Conservation (phyloP, 116 monocot species). For the Papilionanthe hybrid region DNA sequence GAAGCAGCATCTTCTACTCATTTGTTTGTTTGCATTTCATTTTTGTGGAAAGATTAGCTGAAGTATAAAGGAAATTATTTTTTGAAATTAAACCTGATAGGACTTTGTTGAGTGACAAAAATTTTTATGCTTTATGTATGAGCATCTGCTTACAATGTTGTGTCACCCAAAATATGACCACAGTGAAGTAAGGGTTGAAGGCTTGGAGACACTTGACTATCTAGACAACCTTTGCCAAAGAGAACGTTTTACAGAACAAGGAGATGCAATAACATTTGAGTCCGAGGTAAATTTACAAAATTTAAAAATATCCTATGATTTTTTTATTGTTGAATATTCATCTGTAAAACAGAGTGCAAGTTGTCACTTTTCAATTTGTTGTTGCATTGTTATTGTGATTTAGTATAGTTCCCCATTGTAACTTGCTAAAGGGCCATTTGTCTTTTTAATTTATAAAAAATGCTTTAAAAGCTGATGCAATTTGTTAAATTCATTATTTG, state of each 20-base stretch:
- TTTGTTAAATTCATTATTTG: too few relatives aligned
- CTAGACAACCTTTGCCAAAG: constrained; percentile 36
- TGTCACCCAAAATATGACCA: background rate
- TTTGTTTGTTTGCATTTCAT: background rate
- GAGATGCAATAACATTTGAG: constrained; percentile 50
- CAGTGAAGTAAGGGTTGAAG: constrained; percentile 55
- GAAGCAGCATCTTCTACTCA: background rate
- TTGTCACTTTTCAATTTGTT: too few relatives aligned
- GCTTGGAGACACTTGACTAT: constrained; percentile 49
- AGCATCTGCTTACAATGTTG: background rate
- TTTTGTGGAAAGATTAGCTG: background rate
- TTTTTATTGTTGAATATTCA: background rate
- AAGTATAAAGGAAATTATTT: too few relatives aligned
- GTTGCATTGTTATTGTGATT: too few relatives aligned
- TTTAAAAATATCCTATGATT: background rate
- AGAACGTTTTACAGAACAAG: constrained; percentile 49
- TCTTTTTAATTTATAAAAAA: too few relatives aligned
- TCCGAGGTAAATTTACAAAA: constrained; percentile 27
- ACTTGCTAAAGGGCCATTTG: too few relatives aligned
- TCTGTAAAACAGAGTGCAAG: too few relatives aligned
- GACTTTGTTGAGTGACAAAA: too few relatives aligned
- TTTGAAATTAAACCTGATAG: too few relatives aligned
- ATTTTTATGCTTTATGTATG: too few relatives aligned
- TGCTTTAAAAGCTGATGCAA: too few relatives aligned
- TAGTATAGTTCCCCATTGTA: too few relatives aligned